These are phyloP conservation scores for Spinellus fusiger DNA, from an alignment of 192 early-diverging fungal species.

Conservation along the genomic window DNA sequence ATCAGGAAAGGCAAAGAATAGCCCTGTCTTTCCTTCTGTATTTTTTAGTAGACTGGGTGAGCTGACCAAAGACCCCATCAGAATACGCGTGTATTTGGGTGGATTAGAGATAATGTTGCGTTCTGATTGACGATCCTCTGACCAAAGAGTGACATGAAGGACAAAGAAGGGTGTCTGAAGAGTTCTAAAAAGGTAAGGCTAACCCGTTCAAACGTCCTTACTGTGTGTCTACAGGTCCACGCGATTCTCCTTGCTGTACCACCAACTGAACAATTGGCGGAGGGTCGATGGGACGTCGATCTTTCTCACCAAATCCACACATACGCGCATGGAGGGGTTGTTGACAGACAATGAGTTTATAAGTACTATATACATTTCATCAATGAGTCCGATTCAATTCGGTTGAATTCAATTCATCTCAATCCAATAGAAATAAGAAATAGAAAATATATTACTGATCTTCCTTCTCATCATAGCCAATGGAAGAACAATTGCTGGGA, in stretches of 20 bases:
- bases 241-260: conserved; percentile 50
- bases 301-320: conserved; percentile 80
- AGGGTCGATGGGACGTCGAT: conserved; percentile 71
- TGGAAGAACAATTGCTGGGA: neutral
- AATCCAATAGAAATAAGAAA: no score
- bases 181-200: conserved; percentile 8
- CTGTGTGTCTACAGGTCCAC: conserved; percentile 44
- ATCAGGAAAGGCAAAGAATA: conserved; percentile 77
- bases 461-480: neutral
- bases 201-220: conserved; percentile 14
- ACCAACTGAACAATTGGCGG: conserved; percentile 70
- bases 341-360: conserved; percentile 56
- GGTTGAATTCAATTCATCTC: no score
- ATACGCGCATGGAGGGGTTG: conserved; percentile 72
- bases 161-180: conserved; percentile 55
- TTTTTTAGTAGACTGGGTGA: conserved; percentile 52
- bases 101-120: conserved; percentile 54
- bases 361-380: conserved; percentile 39
- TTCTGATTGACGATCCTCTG: conserved; percentile 46
- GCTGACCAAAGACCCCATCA: conserved; percentile 55
- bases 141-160: conserved; percentile 56
- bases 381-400: no score
- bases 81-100: conserved; percentile 48
- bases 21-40: conserved; percentile 51
- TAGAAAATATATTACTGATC: no score